Conservation (phyloP, 495 filamentous ascomycete genomes). For the Penicillium herquei region DNA sequence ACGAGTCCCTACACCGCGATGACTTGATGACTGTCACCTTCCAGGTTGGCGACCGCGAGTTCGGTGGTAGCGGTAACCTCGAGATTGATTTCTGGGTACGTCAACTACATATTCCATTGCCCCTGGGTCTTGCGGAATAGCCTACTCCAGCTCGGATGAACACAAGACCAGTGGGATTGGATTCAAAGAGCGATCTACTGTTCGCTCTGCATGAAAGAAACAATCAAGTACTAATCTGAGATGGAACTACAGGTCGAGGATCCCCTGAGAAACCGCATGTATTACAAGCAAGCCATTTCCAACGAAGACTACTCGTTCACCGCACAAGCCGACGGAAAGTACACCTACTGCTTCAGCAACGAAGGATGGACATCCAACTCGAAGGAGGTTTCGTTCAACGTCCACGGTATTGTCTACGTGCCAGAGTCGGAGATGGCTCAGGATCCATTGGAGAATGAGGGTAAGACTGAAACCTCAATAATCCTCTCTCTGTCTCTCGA, state of each 20-base stretch:
- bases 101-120: neutral
- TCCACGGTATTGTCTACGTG: constrained; percentile 97
- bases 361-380: constrained; percentile 88
- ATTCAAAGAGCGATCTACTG: neutral
- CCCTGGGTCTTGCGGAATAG: neutral
- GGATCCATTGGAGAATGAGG: constrained; percentile 89
- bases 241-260: constrained; percentile 65
- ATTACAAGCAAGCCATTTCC: constrained; percentile 74
- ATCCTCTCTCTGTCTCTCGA: neutral
- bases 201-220: neutral
- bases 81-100: constrained; percentile 98
- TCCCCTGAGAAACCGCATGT: constrained; percentile 68
- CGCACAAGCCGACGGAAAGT: constrained; percentile 81
- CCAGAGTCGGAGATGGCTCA: constrained; percentile 78
- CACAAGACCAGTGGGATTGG: neutral
- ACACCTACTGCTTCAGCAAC: constrained; percentile 98
- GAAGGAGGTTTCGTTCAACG: constrained; percentile 98
- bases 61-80: constrained; percentile 89
- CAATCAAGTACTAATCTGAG: neutral
- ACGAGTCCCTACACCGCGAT: constrained; percentile 87
- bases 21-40: constrained; percentile 99
- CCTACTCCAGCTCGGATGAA: no score
- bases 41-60: constrained; percentile 96
- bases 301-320: constrained; percentile 93
- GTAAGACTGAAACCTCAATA: constrained; percentile 37